Conservation (phyloP, 306 rosid genomes). For the Fagus sylvatica region DNA sequence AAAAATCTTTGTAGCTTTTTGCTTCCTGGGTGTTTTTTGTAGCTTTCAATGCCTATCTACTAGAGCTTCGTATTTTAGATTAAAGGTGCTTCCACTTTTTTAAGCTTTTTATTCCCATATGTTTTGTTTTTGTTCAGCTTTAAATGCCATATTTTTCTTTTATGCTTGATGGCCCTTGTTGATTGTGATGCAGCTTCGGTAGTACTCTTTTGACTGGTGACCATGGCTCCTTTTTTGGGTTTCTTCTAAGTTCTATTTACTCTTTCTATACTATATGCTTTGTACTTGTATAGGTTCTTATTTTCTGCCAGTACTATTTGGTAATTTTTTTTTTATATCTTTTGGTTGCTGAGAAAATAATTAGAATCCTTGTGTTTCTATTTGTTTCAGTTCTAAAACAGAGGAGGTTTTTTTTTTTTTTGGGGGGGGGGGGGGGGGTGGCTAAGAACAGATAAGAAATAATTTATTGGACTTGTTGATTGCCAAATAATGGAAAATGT, state of each 20-base stretch:
- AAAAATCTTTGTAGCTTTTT: background rate
- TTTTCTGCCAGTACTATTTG: too few relatives aligned
- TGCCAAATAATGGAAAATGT: too few relatives aligned
- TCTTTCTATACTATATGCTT: background rate
- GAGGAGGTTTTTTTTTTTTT: too few relatives aligned
- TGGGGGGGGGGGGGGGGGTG: too few relatives aligned
- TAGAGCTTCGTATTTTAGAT: slow-evolving; percentile 7
- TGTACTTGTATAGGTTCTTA: too few relatives aligned
- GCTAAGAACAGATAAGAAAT: too few relatives aligned
- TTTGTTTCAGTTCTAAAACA: too few relatives aligned
- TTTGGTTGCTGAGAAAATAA: too few relatives aligned
- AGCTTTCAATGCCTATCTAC: background rate
- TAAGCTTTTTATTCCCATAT: background rate
- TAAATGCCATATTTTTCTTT: background rate
- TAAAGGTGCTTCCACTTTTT: slow-evolving; percentile 20
- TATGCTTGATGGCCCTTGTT: slow-evolving; percentile 5
- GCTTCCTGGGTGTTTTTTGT: background rate
- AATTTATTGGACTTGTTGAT: too few relatives aligned
- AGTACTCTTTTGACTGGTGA: slow-evolving; percentile 6
- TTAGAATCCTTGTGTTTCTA: too few relatives aligned
- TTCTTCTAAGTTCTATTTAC: background rate
- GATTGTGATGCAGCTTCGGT: slow-evolving; percentile 29
- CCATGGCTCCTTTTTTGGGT: background rate
- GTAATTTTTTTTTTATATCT: too few relatives aligned
- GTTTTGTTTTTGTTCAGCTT: background rate